Base-by-base conservation (phyloP, 176 grass and related monocot species). In the Raddia guianensis region DNA sequence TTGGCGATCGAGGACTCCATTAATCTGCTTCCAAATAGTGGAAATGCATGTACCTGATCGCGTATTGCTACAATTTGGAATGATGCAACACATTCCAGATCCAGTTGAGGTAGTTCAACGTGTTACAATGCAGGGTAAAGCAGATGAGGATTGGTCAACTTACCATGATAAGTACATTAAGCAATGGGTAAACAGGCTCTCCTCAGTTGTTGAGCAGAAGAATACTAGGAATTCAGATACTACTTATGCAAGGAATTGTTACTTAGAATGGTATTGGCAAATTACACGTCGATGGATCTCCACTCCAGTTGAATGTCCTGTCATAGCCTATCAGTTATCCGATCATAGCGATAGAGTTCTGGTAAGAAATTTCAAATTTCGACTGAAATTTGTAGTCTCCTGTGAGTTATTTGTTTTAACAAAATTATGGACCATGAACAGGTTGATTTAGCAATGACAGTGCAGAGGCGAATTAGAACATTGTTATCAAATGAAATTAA, bases 31-130 rank as follows among this genome's bases (percentile, higher is more conserved):
- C 78, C 82, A 85, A 46, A 77, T 89, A 59, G 82, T 85, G 66
- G 87, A 89, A 81, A 89, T 89, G 82, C 77, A 89, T 72, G 82
- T 77, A 32, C 87, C 82, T 48, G 82, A 85, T 81, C 87, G 78
- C 37, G 78, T 77, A 32, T 77, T 85, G 32, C 72, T 81, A 77
- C 82, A 89, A 46, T 85, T 89, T 43, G 83, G 87, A 65, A 89
- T 85, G 82, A 15, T 78, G 27, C 83, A 85, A 49, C 87, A 89
- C 33, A 85, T 89, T 62, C 87, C 87, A 58, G 72, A 77, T 49
- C 21, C 13, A 35, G 72, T 82, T 72, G 83, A 85, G 66, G 69
- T 59, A 63, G 63, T 86, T 49, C 83, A 90, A 12, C 79, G 74
- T 63, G 74, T 90, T 67, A 90, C 80, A 43, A 86, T 83, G 80